Evolutionary conservation across 345 rosid species (phyloP).

Genomic region (Bretschneidera sinensis): DNA sequence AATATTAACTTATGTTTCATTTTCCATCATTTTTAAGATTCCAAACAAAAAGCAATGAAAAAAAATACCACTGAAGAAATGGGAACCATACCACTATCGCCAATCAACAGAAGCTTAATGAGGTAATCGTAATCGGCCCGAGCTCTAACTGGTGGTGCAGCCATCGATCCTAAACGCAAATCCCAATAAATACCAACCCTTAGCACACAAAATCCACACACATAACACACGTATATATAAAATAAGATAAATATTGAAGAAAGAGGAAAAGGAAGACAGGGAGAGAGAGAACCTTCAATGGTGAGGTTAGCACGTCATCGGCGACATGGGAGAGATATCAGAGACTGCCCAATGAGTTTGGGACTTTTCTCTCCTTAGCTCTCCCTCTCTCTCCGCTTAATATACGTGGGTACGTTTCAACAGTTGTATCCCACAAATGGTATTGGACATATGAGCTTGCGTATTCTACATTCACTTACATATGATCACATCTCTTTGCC

Average conservation of each 20-base stretch:
- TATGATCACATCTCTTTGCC: not conserved
- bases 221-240: not conserved
- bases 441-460: not conserved
- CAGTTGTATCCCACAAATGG: not conserved
- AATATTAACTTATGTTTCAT: not conserved
- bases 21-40: not conserved
- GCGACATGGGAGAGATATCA: constrained; percentile 8
- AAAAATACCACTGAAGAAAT: not conserved
- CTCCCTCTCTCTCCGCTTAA: constrained; percentile 13
- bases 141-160: constrained; percentile 74
- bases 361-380: not conserved
- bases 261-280: not conserved
- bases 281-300: constrained; percentile 10
- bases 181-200: constrained; percentile 3
- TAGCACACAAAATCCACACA: constrained; percentile 6
- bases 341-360: constrained; percentile 4
- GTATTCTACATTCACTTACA: not conserved
- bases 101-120: constrained; percentile 73
- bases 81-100: constrained; percentile 53
- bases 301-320: constrained; percentile 1
- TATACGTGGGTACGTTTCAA: constrained; percentile 10
- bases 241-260: not conserved
- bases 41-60: not conserved
- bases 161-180: constrained; percentile 36
- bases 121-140: constrained; percentile 78